Base-by-base conservation (phyloP, 2,329 filamentous ascomycete species). In the Chaetomiaceae sp. region DNA sequence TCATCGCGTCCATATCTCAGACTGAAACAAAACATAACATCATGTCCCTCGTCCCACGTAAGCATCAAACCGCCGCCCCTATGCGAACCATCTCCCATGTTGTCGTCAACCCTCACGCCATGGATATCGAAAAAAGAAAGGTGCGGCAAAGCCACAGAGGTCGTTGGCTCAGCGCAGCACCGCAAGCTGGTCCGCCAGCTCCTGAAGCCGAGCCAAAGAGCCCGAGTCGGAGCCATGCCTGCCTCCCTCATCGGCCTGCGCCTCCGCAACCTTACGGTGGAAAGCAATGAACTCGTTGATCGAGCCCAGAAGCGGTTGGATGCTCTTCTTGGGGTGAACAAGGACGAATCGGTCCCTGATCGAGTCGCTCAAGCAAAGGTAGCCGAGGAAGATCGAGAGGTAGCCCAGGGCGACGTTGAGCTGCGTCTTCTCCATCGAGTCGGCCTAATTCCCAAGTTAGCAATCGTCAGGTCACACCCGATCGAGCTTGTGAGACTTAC, bases 361-460 rank as follows among this genome's bases (percentile, higher is more conserved):
- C 4, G 73, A 70, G 11, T 68, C 63, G 46, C 75, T 70, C 25
- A 94, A 75, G 61, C 84, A 91, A 22, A 96, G 73, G 60, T 91
- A 94, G 17, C 90, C 89, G 2, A 97, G 77, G 6, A 96, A 75
- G 14, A 96, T 85, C 0, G 90, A 85, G 22, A 96, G 76, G 67
- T 96, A 96, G 15, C 90, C 91, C 67, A 92, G 84, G 1, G 88
- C 85, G 25, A 97, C 90, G 61, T 91, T 90, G 47, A 87, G 79
- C 55, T 88, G 84, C 23, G 85, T 85, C 65, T 91, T 89, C 64
- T 89, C 82, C 52, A 85, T 79, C 1, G 85, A 87, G 62, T 87
- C 83, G 54, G 83, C 84, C 80, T 89, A 59, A 38, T 53, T n/a
- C n/a, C 64, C 55, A 64, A 64, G 59, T 60, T 51, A 59, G 54